phyloP scores from a whole-genome alignment of 345 rosid genomes.

The Arabis hirsuta region DNA sequence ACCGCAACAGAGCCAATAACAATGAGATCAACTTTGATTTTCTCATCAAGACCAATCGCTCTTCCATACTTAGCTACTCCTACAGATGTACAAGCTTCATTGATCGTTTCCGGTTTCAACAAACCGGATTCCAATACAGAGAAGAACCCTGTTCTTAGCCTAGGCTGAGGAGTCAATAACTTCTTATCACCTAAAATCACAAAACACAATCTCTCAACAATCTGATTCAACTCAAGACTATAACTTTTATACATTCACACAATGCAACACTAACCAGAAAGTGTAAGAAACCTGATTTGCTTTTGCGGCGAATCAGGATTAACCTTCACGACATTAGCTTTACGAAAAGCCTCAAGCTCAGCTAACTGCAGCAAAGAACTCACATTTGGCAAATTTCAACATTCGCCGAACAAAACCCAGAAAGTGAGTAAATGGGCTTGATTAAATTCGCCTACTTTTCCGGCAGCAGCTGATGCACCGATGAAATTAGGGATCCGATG shows the following conservation, averaged over 20 bases:
- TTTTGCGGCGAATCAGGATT: slow-evolving; percentile 96
- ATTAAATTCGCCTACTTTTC: slow-evolving; percentile 44
- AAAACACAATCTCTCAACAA: neutral
- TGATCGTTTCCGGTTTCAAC: slow-evolving; percentile 54
- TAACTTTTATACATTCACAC: neutral
- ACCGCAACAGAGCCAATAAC: slow-evolving; percentile 93
- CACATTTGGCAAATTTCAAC: neutral
- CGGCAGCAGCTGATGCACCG: slow-evolving; percentile 80
- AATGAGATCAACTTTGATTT: slow-evolving; percentile 76
- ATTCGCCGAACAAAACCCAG: slow-evolving; percentile 16
- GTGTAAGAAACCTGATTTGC: slow-evolving; percentile 88
- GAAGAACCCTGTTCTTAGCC: slow-evolving; percentile 88
- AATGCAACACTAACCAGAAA: slow-evolving; percentile 57
- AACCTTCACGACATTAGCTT: slow-evolving; percentile 78
- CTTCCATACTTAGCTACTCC: slow-evolving; percentile 92
- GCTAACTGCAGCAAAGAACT: slow-evolving; percentile 52
- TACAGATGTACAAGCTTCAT: slow-evolving; percentile 77
- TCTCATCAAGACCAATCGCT: slow-evolving; percentile 77
- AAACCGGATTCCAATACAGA: slow-evolving; percentile 63
- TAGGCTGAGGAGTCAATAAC: slow-evolving; percentile 90
- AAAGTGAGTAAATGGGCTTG: neutral
- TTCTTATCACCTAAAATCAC: slow-evolving; percentile 63
- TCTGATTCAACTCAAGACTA: neutral
- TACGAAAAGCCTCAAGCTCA: slow-evolving; percentile 58
- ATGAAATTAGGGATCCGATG: slow-evolving; percentile 92